A percentile compares a stretch with the other conserved stretches of the same genome.
Evolutionary conservation across 805 yeast genomes (phyloP).

Genomic region (Wickerhamiella siamensis): DNA sequence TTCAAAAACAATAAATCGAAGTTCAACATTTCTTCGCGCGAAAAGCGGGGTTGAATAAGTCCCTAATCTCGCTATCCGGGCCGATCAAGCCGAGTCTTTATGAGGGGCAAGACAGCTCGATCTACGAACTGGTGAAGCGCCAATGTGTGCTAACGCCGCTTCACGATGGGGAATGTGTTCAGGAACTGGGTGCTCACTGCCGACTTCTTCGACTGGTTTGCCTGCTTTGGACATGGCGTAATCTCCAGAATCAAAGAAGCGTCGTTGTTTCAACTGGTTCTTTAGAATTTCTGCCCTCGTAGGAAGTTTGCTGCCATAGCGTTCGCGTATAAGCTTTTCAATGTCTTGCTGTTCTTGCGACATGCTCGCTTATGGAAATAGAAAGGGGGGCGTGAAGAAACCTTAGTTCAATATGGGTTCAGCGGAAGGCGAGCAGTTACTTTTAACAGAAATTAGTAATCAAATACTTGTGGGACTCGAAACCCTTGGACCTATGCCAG

Average conservation of each 20-base stretch:
- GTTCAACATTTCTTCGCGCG: too few relatives aligned
- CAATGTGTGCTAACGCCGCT: slow-evolving; percentile 13
- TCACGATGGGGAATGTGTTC: slow-evolving; percentile 18
- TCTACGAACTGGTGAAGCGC: slow-evolving; percentile 18
- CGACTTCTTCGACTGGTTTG: slow-evolving; percentile 16
- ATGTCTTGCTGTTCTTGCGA: neutral
- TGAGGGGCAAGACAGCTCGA: slow-evolving; percentile 15
- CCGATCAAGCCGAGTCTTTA: neutral
- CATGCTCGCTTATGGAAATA: neutral
- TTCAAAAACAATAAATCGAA: too few relatives aligned
- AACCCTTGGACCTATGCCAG: too few relatives aligned
- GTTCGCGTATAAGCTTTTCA: slow-evolving; percentile 2
- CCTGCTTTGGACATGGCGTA: slow-evolving; percentile 57
- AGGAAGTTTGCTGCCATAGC: slow-evolving; percentile 11
- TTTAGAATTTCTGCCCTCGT: slow-evolving; percentile 18
- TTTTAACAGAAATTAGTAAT: too few relatives aligned
- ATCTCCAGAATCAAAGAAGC: slow-evolving; percentile 87
- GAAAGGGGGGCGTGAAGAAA: too few relatives aligned
- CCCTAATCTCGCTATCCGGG: neutral
- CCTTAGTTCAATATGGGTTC: too few relatives aligned
- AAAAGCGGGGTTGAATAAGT: neutral
- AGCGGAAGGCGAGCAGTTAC: too few relatives aligned
- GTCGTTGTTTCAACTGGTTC: slow-evolving; percentile 47
- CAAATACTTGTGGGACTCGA: too few relatives aligned
- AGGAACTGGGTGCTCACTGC: slow-evolving; percentile 20